Evolutionary conservation across 2,329 filamentous ascomycete species (phyloP).

Genomic region (Botrytis sinoallii): DNA sequence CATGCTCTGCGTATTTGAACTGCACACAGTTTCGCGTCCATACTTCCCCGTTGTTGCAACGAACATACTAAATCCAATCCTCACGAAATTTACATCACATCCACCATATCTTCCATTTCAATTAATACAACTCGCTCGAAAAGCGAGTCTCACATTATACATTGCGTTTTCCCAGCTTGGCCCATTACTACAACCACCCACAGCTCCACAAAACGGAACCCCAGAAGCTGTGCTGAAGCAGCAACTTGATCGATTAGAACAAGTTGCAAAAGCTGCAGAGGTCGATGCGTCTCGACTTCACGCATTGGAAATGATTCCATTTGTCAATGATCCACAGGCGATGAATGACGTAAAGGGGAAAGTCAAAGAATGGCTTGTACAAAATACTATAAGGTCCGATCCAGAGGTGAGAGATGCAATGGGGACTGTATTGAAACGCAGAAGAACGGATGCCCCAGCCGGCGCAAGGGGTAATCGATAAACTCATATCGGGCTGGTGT

Average conservation of each 20-base stretch:
- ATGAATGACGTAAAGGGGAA: slow-evolving; percentile 63
- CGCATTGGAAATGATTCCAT: slow-evolving; percentile 77
- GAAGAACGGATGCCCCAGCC: slow-evolving; percentile 59
- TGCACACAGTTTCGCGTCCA: slow-evolving; percentile 54
- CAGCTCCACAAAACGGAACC: slow-evolving; percentile 39
- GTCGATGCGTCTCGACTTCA: slow-evolving; percentile 68
- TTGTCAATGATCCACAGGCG: slow-evolving; percentile 66
- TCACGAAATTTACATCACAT: slow-evolving; percentile 42
- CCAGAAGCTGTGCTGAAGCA: slow-evolving; percentile 52
- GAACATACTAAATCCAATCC: slow-evolving; percentile 45
- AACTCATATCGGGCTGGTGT: background rate
- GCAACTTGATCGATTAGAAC: slow-evolving; percentile 65
- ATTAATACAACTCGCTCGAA: slow-evolving; percentile 70
- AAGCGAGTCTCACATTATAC: slow-evolving; percentile 73
- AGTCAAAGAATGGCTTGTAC: slow-evolving; percentile 82
- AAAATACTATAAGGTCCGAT: slow-evolving; percentile 78
- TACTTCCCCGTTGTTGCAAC: slow-evolving; percentile 47
- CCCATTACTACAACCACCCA: slow-evolving; percentile 53
- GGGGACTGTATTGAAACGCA: slow-evolving; percentile 60
- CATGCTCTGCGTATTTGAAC: slow-evolving; percentile 54
- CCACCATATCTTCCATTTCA: slow-evolving; percentile 81
- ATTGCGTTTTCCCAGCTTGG: slow-evolving; percentile 81
- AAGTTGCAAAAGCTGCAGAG: slow-evolving; percentile 57
- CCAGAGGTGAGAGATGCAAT: slow-evolving; percentile 81
- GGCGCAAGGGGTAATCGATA: slow-evolving; percentile 48